Percentiles rank a stretch among this genome's conserved stretches.
These are phyloP conservation scores for Coprinopsis sp. DNA, from an alignment of 768 basidiomycete genomes.

Conservation along the genomic window DNA sequence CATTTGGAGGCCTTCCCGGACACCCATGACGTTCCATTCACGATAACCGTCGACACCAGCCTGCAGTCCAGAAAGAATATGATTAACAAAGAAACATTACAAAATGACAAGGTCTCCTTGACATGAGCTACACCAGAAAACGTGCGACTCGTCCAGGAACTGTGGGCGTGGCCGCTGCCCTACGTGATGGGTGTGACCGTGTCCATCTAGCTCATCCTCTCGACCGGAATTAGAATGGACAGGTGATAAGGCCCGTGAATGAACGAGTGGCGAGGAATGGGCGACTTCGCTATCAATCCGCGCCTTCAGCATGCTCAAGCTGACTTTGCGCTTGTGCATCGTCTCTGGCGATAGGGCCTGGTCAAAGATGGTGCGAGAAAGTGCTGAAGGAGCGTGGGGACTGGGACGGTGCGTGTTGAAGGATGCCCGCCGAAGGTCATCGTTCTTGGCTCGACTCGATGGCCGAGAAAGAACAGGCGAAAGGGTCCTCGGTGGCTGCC, in stretches of 20 bases:
- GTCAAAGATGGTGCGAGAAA: slow-evolving; percentile 61
- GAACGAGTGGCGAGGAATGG: slow-evolving; percentile 33
- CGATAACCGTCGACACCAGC: no score
- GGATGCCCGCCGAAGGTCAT: slow-evolving; percentile 33
- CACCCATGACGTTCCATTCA: no score
- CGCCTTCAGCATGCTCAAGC: slow-evolving; percentile 85
- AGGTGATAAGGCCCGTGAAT: slow-evolving; percentile 54
- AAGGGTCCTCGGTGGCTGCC: slow-evolving; percentile 39
- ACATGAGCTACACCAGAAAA: slow-evolving; percentile 88
- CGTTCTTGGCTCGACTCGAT: slow-evolving; percentile 35
- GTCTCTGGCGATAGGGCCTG: slow-evolving; percentile 69
- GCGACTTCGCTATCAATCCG: slow-evolving; percentile 80
- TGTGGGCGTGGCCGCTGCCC: slow-evolving; percentile 57
- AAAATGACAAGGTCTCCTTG: slow-evolving; percentile 77
- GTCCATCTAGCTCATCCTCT: slow-evolving; percentile 13
- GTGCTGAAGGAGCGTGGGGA: slow-evolving; percentile 24
- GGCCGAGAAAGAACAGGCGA: slow-evolving; percentile 47
- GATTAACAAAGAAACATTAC: slow-evolving; percentile 27
- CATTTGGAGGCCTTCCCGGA: neutral
- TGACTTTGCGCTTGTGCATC: slow-evolving; percentile 76
- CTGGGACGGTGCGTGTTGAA: slow-evolving; percentile 37
- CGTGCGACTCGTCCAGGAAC: slow-evolving; percentile 83
- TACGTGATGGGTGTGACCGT: slow-evolving; percentile 20
- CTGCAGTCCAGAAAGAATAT: slow-evolving; percentile 9
- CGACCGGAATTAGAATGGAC: slow-evolving; percentile 35